phyloP scores from a whole-genome alignment of 1,284 basidiomycete genomes.

The Mycosarcoma mackinlayi region DNA sequence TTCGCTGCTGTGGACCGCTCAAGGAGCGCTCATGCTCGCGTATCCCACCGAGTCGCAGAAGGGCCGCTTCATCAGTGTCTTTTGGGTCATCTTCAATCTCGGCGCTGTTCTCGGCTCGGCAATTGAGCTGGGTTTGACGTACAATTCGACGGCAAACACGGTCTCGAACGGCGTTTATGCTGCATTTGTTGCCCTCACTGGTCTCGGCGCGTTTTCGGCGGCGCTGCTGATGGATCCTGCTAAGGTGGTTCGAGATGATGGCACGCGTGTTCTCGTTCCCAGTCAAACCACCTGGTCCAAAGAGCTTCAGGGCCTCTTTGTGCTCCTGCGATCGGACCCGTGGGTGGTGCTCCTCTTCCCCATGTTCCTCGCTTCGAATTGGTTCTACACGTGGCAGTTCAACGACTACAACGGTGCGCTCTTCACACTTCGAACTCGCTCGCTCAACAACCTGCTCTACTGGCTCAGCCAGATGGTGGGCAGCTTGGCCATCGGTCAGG shows the following conservation, averaged over 20 bases:
- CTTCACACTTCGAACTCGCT: slow-evolving; percentile 65
- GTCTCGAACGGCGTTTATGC: slow-evolving; percentile 54
- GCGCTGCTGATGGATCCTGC: slow-evolving; percentile 51
- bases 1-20: slow-evolving; percentile 75
- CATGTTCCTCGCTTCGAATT: slow-evolving; percentile 59
- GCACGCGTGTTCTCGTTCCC: slow-evolving; percentile 52
- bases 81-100: slow-evolving; percentile 78
- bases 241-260: slow-evolving; percentile 54
- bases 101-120: slow-evolving; percentile 78
- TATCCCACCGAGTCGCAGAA: slow-evolving; percentile 80
- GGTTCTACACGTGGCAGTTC: slow-evolving; percentile 65
- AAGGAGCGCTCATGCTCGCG: slow-evolving; percentile 83
- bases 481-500: slow-evolving; percentile 49
- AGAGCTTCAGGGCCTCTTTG: slow-evolving; percentile 53
- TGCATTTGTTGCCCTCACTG: slow-evolving; percentile 56
- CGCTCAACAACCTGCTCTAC: slow-evolving; percentile 69
- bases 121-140: slow-evolving; percentile 72
- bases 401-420: slow-evolving; percentile 52
- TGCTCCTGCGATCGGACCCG: slow-evolving; percentile 50
- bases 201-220: slow-evolving; percentile 44
- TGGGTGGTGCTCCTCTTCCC: slow-evolving; percentile 60
- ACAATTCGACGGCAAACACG: slow-evolving; percentile 47
- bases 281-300: slow-evolving; percentile 49
- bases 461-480: slow-evolving; percentile 69
- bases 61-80: slow-evolving; percentile 76